Base-by-base conservation (phyloP, 192 early-diverging fungal species). In the Mortierella alpina region DNA sequence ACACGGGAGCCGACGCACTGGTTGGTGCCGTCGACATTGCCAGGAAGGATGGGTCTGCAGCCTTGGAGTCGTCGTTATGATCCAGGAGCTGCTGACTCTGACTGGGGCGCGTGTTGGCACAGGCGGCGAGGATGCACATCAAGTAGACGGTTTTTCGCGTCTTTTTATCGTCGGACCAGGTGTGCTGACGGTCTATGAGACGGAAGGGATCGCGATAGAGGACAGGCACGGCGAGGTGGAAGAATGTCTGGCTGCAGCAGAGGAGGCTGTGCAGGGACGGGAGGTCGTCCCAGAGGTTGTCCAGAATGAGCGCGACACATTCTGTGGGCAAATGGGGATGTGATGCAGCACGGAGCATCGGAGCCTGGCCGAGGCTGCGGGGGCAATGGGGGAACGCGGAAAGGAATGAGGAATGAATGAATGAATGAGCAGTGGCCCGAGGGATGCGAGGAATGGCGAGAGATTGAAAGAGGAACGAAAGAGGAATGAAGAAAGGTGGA, bases 151-250 rank as follows among this genome's bases (percentile, higher is more conserved):
- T 76, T 4, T 62, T 44, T 9, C 15, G 7, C 8, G 31, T 45
- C 41, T 69, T 76, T 45, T 52, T 45, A 1, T 7, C 40, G 0
- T 67, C 51, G 2, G 39, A 50, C 74, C 74, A 76, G 31, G 40
- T 45, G 14, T n/a, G 31, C 4, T 76, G 74, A 17, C 46, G 13
- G 49, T 62, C 39, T 5, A 76, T 40, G 40, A 76, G 61, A 10
- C 60, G 59, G 53, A 76, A 76, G 5, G 74, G 74, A 6, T 63
- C 61, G 40, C 62, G 18, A 49, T 76, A 76, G 20, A 76, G 67
- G 39, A 76, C 39, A 10, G 74, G 74, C 11, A 63, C 55, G 20
- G 49, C 62, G 14, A 76, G 18, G 45, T 9, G 10, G 31, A 76
- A 76, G 61, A 63, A 64, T 13, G 53, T 18, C 1, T 62, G 60